Conservation (phyloP, 169 alveolate genomes). For the Babesia sp. region DNA sequence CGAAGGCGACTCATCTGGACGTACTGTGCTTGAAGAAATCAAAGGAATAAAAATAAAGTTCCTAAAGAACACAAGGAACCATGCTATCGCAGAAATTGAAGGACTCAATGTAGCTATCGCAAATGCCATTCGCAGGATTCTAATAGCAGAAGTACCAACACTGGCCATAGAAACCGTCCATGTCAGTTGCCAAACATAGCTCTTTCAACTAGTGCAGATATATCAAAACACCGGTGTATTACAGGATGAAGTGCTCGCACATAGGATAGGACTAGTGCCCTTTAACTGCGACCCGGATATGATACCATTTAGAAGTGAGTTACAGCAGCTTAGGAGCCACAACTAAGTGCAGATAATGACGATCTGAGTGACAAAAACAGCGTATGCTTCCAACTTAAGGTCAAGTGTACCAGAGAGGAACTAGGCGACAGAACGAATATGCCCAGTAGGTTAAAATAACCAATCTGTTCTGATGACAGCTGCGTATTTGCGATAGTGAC, state of each 20-base stretch:
- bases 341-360: slow-evolving; percentile 60
- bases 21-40: slow-evolving; percentile 46
- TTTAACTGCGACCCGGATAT: slow-evolving; percentile 91
- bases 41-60: slow-evolving; percentile 65
- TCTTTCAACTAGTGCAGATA: slow-evolving; percentile 28
- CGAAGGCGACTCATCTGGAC: slow-evolving; percentile 17
- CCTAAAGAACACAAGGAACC: slow-evolving; percentile 61
- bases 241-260: slow-evolving; percentile 98
- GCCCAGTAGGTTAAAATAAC: slow-evolving; percentile 24
- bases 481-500: too few relatives aligned
- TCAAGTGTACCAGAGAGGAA: slow-evolving; percentile 21
- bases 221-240: slow-evolving; percentile 88
- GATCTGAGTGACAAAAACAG: slow-evolving; percentile 76
- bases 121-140: slow-evolving; percentile 93
- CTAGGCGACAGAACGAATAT: slow-evolving; percentile 17
- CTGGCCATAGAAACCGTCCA: slow-evolving; percentile 93
- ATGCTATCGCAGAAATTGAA: slow-evolving; percentile 76
- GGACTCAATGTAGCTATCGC: slow-evolving; percentile 92
- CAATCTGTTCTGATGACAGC: too few relatives aligned
- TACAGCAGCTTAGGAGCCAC: not conserved
- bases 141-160: slow-evolving; percentile 95
- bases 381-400: slow-evolving; percentile 75
- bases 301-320: slow-evolving; percentile 79
- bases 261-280: slow-evolving; percentile 97
- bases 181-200: slow-evolving; percentile 19